Evolutionary conservation across 2,329 filamentous ascomycete species (phyloP), one percentile per base, ranked within the genome.

Genomic region (Pseudogymnoascus sp.): DNA sequence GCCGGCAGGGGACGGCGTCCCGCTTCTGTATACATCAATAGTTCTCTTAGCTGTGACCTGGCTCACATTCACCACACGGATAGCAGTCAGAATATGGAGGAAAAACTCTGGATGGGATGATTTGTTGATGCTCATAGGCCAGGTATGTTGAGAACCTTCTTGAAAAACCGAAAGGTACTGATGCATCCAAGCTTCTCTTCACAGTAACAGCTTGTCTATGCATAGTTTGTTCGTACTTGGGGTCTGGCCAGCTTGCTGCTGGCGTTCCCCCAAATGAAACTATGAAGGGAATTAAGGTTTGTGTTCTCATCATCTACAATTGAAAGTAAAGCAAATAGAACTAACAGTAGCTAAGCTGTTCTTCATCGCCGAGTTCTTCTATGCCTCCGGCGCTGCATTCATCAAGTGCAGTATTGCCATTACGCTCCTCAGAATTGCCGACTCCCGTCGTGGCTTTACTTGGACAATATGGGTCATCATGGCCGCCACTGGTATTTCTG

Each of bases 341-440:
- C 60, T 64, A 57, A 63, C 37, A 14, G 57, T 50, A 20, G 30
- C 18, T 57, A 50, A 74, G 67, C 69, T 69, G 36, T 74, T 75
- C 60, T 71, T 74, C 47, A 73, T 73, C 20, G 73, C 73, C 38
- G 73, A 75, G 60, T 71, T 73, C 60, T 74, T 75, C 61, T 75
- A 75, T 57, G 71, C 71, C n/a, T 70, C 65, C 22, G 67, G 67
- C 58, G 69, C 69, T 1, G 65, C 66, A 2, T 64, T 64, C 18
- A 68, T 72, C 63, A 71, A 71, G 36, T 65, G 66, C 59, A 71
- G 69, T 60, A 70, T 71, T 57, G 70, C 69, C 39, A 58, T 71
- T 28, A 69, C 68, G 18, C 65, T 71, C 5, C 66, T 71, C n/a
- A 69, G 70, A 25, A 70, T 72, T 57, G 70, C 70, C n/a, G 69